phyloP scores from a whole-genome alignment of 116 monocot species.

The Papilionanthe hybrid region DNA sequence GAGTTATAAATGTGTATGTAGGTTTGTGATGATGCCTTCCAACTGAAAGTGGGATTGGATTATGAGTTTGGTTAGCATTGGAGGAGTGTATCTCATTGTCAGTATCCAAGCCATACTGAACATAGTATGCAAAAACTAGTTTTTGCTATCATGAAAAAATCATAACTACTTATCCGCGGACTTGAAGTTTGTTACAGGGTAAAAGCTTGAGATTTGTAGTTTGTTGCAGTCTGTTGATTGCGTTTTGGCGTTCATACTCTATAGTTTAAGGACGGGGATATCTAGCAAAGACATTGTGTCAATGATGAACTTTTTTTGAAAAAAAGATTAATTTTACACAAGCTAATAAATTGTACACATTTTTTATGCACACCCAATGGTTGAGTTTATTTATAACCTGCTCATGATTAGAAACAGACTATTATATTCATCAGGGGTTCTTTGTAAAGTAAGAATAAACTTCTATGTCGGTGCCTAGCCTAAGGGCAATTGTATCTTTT shows the following conservation, averaged over 20 bases:
- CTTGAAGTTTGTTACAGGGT: neutral
- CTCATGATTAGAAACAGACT: neutral
- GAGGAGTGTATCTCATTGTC: neutral
- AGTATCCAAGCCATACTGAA: neutral
- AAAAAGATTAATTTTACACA: neutral
- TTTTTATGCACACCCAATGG: neutral
- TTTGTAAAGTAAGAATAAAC: neutral
- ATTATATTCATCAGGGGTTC: neutral
- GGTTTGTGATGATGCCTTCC: no score
- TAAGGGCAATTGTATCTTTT: no score
- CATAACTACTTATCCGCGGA: neutral
- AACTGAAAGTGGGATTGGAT: no score
- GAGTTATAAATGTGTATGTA: neutral
- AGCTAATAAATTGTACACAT: neutral
- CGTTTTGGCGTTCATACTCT: neutral
- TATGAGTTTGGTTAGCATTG: neutral
- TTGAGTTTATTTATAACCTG: neutral
- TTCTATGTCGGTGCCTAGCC: no score
- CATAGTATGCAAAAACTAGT: neutral
- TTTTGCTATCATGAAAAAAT: neutral
- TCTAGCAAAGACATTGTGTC: neutral
- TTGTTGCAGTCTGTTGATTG: neutral
- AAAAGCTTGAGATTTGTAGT: neutral
- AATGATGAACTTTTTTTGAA: neutral
- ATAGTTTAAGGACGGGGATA: neutral